Percentiles rank a stretch among this genome's conserved stretches.
Evolutionary conservation across 371 early-diverging fungal genomes (phyloP).

Genomic region (Apophysomyces trapeziformis): DNA sequence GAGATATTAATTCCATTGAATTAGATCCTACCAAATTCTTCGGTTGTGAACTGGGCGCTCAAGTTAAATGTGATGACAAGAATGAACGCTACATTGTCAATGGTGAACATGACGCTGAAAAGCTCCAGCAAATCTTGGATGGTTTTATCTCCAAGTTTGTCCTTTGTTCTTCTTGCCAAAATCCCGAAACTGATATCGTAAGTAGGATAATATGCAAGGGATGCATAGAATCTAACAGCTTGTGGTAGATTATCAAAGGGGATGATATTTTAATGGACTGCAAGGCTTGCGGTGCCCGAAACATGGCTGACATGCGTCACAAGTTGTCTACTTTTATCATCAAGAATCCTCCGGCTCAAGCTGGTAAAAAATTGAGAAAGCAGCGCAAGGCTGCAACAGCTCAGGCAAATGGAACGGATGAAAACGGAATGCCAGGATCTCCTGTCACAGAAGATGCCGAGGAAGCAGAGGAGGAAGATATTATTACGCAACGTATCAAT

Average conservation of each 20-base stretch:
- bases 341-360: slow-evolving; percentile 87
- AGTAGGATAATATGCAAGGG: slow-evolving; percentile 14
- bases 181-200: slow-evolving; percentile 98
- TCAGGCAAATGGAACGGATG: slow-evolving; percentile 48
- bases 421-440: slow-evolving; percentile 52
- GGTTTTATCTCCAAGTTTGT: slow-evolving; percentile 98
- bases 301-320: slow-evolving; percentile 88
- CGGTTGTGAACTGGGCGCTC: slow-evolving; percentile 97
- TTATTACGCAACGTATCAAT: slow-evolving; percentile 73
- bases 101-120: slow-evolving; percentile 93
- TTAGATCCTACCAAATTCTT: slow-evolving; percentile 91
- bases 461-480: slow-evolving; percentile 68
- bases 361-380: slow-evolving; percentile 68
- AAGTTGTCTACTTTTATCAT: slow-evolving; percentile 88
- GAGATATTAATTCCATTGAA: background rate
- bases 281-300: slow-evolving; percentile 93
- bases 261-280: slow-evolving; percentile 79
- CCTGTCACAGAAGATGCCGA: slow-evolving; percentile 42
- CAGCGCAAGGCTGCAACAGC: slow-evolving; percentile 68
- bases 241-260: slow-evolving; percentile 68
- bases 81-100: slow-evolving; percentile 97
- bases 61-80: slow-evolving; percentile 89
- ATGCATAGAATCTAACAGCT: slow-evolving; percentile 8
- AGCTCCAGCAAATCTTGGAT: slow-evolving; percentile 90
- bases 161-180: slow-evolving; percentile 93